phyloP scores from a whole-genome alignment of 345 rosid genomes.

The Gossypium sturtianum region DNA sequence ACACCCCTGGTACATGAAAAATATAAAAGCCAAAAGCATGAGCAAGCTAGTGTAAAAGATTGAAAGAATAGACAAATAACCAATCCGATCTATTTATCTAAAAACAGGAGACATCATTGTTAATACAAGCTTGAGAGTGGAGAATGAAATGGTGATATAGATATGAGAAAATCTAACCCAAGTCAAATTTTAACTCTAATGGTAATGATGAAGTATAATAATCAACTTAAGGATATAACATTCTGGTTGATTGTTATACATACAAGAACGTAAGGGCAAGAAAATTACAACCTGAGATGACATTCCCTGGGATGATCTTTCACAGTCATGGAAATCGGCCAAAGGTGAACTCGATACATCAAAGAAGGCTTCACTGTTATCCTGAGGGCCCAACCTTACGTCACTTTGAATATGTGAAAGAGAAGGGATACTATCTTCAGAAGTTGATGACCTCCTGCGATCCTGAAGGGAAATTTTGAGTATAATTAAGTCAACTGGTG shows the following conservation, averaged over 20 bases:
- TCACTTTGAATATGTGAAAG: conserved; percentile 37
- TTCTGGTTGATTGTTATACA: background rate
- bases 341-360: conserved; percentile 63
- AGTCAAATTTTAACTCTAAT: background rate
- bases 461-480: conserved; percentile 31
- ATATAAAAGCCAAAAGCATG: conserved; percentile 2
- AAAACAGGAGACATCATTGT: background rate
- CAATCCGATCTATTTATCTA: background rate
- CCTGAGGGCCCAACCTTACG: conserved; percentile 46
- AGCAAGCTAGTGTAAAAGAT: background rate
- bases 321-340: conserved; percentile 67
- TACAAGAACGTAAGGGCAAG: background rate
- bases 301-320: conserved; percentile 53
- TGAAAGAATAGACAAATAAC: background rate
- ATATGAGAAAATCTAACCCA: background rate
- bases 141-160: background rate
- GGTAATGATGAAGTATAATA: background rate
- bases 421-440: conserved; percentile 31
- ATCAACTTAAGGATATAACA: background rate
- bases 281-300: conserved; percentile 52
- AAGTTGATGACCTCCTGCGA: conserved; percentile 26
- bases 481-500: background rate
- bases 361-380: conserved; percentile 32
- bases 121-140: background rate
- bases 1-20: conserved; percentile 43